These are phyloP conservation scores for Camelina neglecta DNA, from an alignment of 345 rosid species.

Conservation along the genomic window DNA sequence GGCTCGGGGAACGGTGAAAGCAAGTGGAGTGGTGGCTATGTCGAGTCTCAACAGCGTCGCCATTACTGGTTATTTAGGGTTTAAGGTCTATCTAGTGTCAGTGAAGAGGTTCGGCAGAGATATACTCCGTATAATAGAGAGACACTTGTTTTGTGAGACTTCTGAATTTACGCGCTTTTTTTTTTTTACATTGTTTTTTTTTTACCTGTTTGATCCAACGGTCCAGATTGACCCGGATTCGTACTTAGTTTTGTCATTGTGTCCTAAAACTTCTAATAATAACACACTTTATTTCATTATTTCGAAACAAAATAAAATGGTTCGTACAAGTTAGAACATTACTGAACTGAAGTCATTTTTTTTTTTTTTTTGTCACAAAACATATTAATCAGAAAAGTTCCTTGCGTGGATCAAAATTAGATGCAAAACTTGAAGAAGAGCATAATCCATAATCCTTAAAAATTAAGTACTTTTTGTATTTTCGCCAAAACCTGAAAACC, in stretches of 20 bases:
- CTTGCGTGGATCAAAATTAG: constrained; percentile 18
- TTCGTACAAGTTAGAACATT: too few species aligned
- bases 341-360: too few species aligned
- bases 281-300: too few species aligned
- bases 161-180: neutral
- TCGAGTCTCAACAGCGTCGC: constrained; percentile 56
- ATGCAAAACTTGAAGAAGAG: constrained; percentile 15
- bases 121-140: too few species aligned
- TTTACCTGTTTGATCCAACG: constrained; percentile 18
- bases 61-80: constrained; percentile 47
- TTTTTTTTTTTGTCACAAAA: neutral
- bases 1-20: constrained; percentile 47
- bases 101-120: neutral
- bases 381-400: constrained; percentile 1
- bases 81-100: neutral
- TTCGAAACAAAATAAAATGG: too few species aligned
- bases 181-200: neutral
- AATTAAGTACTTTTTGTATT: neutral
- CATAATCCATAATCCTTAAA: neutral
- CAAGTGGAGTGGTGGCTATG: constrained; percentile 56
- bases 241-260: too few species aligned
- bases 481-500: too few species aligned
- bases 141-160: neutral
- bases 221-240: neutral
- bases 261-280: too few species aligned